Conservation (phyloP, 352 stramenopile species). For the Blastocystis sp. region DNA sequence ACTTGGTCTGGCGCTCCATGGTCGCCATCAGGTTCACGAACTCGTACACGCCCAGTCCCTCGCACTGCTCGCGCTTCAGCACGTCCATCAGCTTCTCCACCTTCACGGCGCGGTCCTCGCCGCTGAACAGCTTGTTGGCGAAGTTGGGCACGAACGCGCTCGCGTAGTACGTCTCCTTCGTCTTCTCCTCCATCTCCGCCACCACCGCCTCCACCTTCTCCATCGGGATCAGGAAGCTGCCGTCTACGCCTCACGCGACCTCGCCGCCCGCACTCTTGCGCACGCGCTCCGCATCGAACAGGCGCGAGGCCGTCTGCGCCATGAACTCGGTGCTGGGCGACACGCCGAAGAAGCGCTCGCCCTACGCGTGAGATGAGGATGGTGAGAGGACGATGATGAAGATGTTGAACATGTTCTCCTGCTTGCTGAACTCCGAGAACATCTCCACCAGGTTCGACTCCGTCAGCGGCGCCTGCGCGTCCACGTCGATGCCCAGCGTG, state of each 20-base stretch:
- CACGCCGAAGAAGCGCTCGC: conserved; percentile 46
- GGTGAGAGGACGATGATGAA: conserved; percentile 16
- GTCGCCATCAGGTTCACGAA: conserved; percentile 54
- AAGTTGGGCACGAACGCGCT: conserved; percentile 44
- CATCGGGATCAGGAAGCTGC: conserved; percentile 4
- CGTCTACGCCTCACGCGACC: not conserved
- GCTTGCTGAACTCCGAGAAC: conserved; percentile 53
- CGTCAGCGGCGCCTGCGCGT: conserved; percentile 21
- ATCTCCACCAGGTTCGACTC: conserved; percentile 35
- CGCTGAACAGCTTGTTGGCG: conserved; percentile 38
- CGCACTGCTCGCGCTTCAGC: conserved; percentile 6
- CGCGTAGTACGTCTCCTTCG: conserved; percentile 29
- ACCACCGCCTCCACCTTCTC: conserved; percentile 13
- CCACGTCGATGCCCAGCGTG: conserved; percentile 45
- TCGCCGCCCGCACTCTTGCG: not conserved
- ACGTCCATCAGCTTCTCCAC: not conserved
- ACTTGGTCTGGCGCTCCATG: conserved; percentile 39
- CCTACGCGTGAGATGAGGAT: conserved; percentile 6
- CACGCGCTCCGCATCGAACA: conserved; percentile 44
- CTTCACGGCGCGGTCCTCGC: conserved; percentile 22
- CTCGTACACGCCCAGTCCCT: conserved; percentile 42
- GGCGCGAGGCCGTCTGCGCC: not conserved
- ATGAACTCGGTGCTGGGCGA: conserved; percentile 55
- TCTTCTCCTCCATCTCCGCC: conserved; percentile 30
- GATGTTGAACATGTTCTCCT: conserved; percentile 60